Evolutionary conservation across 192 early-diverging fungal species (phyloP).

Genomic region (Umbelopsis ramanniana): DNA sequence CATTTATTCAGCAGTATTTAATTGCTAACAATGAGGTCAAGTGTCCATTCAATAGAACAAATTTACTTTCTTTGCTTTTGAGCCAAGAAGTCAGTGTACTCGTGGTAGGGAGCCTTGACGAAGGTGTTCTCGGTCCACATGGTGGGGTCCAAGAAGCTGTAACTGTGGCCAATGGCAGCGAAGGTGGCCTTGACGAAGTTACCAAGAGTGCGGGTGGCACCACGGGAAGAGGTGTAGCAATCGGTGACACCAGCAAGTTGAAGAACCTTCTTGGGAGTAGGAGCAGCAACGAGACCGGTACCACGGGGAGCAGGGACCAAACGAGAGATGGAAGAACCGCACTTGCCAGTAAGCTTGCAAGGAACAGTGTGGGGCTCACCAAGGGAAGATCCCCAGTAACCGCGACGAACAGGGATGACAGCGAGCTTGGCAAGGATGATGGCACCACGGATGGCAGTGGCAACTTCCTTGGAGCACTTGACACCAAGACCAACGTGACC

Average conservation of each 20-base stretch:
- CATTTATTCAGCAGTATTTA: too few species aligned
- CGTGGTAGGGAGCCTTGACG: conserved; percentile 88
- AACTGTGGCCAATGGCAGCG: conserved; percentile 94
- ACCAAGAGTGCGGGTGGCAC: conserved; percentile 95
- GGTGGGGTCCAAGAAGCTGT: conserved; percentile 96
- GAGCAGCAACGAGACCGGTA: conserved; percentile 97
- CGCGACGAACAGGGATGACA: conserved; percentile 95
- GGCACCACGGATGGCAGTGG: conserved; percentile 97
- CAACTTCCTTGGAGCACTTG: conserved; percentile 99
- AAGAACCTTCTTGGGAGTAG: conserved; percentile 95
- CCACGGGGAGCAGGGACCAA: conserved; percentile 97
- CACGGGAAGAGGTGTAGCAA: conserved; percentile 94
- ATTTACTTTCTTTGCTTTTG: conserved; percentile 37
- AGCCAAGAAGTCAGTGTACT: conserved; percentile 78
- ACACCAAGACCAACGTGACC: conserved; percentile 99
- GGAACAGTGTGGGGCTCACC: conserved; percentile 98
- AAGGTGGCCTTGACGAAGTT: conserved; percentile 99
- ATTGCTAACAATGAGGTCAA: too few species aligned
- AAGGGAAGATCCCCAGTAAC: conserved; percentile 95
- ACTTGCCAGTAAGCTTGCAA: conserved; percentile 95
- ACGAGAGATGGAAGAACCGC: conserved; percentile 89
- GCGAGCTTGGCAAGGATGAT: conserved; percentile 99
- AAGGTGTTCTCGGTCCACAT: conserved; percentile 91
- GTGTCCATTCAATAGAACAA: too few species aligned
- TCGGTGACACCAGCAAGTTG: conserved; percentile 95